Base-by-base conservation (phyloP, 1,139 yeast species). In the Zhuliangozyma parablackwelliae region DNA sequence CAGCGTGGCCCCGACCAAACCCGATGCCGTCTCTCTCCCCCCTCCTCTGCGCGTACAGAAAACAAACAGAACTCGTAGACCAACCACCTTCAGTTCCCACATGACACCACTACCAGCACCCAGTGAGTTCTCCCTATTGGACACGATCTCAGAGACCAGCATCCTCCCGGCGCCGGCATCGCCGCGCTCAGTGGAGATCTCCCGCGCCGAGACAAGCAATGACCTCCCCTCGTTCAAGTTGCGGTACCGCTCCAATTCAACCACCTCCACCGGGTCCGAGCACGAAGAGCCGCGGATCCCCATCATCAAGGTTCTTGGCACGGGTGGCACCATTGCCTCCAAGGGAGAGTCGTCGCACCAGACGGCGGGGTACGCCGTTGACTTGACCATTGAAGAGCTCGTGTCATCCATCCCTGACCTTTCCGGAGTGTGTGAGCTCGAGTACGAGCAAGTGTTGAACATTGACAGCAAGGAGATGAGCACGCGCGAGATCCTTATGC, bases 291-390 rank as follows among this genome's bases (percentile, higher is more conserved):
- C 36, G 16, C 13, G 39, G 30, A 24, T 67, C 30, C 78, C 78
- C 2, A 54, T 56, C 6, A 62, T 81, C 35, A 80, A 80, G 47
- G 78, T 81, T 20, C 59, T 81, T 27, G 88, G 86, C 2, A 81
- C 88, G 1, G 88, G 88, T 8, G 88, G 88, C 10, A 81, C 88
- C 3, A 81, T 81, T 47, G 87, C 87, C 1, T 78, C 86, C 1
- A 79, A 78, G 50, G 85, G 84, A 0, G 56, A 65, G 1, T 54
- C 68, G 10, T 63, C 78, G 1, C 69, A 78, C 24, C 78, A 77
- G 41, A 80, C 87, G 2, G 84, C 85, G 1, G 87, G 86, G 1
- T 81, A 81, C 51, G 67, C 76, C 39, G 86, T 81, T 2, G 87
- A 79, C 53, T 60, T 81, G 45, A 76, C 85, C 10, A 77, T 80